phyloP scores from a whole-genome alignment of 306 rosid genomes.

The Prunus salicina region DNA sequence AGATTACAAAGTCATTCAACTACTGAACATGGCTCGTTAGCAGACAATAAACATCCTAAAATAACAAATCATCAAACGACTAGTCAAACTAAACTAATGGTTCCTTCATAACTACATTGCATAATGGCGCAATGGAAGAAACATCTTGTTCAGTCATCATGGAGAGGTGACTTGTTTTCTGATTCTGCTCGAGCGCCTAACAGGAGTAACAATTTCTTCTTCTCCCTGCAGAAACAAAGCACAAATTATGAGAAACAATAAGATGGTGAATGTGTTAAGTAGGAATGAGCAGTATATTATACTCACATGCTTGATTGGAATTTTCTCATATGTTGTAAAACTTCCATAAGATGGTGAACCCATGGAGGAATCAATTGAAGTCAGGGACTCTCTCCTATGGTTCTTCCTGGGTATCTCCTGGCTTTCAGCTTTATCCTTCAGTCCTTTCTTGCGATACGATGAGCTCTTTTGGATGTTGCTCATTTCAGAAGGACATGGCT shows the following conservation, averaged over 20 bases:
- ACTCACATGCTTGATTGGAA: constrained; percentile 53
- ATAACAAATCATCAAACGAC: constrained; percentile 5
- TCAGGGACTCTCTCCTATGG: constrained; percentile 63
- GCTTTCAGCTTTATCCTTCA: constrained; percentile 42
- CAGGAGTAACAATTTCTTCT: constrained; percentile 68
- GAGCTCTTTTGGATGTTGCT: constrained; percentile 59
- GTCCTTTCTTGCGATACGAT: constrained; percentile 14
- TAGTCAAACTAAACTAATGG: neutral
- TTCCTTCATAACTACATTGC: neutral
- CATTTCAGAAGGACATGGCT: constrained; percentile 61
- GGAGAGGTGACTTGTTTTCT: constrained; percentile 53
- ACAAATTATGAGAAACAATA: neutral
- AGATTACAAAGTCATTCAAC: constrained; percentile 5
- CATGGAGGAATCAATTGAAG: constrained; percentile 50
- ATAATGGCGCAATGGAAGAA: neutral
- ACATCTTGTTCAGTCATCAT: constrained; percentile 14
- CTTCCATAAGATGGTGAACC: constrained; percentile 76
- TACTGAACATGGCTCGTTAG: neutral
- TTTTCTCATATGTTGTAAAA: constrained; percentile 69
- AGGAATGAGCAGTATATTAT: neutral
- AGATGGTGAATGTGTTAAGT: neutral
- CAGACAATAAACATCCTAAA: too few species aligned
- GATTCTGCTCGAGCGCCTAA: constrained; percentile 78
- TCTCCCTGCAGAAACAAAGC: constrained; percentile 42
- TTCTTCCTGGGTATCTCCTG: constrained; percentile 46